Conservation (phyloP, 78 protist genomes). For the Guillardia theta region DNA sequence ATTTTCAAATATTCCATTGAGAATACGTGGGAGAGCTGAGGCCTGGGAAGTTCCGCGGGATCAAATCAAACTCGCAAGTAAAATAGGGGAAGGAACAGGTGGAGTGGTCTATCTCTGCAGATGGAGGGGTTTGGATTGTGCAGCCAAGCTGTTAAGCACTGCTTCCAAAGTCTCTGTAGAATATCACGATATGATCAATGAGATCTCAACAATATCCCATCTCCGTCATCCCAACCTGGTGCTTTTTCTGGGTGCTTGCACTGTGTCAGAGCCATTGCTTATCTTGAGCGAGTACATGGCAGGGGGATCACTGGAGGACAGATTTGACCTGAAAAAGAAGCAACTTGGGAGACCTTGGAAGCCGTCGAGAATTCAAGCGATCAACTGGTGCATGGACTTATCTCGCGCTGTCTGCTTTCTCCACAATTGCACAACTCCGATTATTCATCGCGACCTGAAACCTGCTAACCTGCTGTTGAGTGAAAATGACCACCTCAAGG, state of each 20-base stretch:
- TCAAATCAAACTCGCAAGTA: neutral
- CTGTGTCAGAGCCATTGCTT: neutral
- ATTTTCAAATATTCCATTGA: neutral
- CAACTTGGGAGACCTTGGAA: neutral
- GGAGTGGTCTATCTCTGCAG: neutral
- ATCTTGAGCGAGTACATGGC: neutral
- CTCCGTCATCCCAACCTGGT: conserved; percentile 23
- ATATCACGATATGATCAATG: conserved; percentile 35
- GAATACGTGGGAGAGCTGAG: neutral
- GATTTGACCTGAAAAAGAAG: neutral
- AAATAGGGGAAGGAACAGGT: neutral
- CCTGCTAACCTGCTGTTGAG: conserved; percentile 28
- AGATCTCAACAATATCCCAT: neutral
- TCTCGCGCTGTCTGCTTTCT: conserved; percentile 24
- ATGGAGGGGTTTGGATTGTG: neutral
- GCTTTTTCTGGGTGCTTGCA: conserved; percentile 19
- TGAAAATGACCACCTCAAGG: conserved; percentile 2
- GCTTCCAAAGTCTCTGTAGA: neutral
- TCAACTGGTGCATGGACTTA: neutral
- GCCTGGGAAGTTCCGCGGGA: neutral
- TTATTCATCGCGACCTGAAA: conserved; percentile 25
- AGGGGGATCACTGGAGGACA: conserved; percentile 29
- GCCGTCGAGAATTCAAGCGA: neutral
- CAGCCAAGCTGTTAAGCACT: neutral
- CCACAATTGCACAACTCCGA: conserved; percentile 6